These are phyloP conservation scores for Neodidymelliopsis sp. DNA, from an alignment of 2,329 filamentous ascomycete species.

Conservation along the genomic window DNA sequence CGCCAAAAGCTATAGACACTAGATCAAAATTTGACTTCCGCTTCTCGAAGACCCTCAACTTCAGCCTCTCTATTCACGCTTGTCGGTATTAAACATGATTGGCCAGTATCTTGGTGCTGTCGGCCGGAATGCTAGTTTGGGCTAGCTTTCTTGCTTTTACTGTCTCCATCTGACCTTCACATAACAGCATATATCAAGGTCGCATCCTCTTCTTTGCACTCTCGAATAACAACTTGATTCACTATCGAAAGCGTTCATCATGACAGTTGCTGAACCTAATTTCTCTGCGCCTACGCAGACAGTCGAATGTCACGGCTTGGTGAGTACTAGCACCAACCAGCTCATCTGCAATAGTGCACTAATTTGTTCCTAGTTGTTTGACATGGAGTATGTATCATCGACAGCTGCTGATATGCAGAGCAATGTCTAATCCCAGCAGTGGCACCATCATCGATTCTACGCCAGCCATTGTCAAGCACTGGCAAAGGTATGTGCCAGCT, in stretches of 20 bases:
- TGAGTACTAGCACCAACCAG: constrained; percentile 28
- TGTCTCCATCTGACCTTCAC: constrained; percentile 5
- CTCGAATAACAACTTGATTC: neutral
- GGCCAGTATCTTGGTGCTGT: neutral
- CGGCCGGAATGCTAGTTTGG: constrained; percentile 9
- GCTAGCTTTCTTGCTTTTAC: constrained; percentile 6
- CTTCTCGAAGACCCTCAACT: neutral
- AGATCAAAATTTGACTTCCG: neutral
- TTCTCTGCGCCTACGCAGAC: constrained; percentile 53
- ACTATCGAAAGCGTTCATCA: constrained; percentile 15
- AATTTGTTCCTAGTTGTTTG: constrained; percentile 37
- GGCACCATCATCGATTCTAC: constrained; percentile 87
- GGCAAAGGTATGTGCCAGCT: constrained; percentile 66
- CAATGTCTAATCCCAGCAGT: constrained; percentile 48
- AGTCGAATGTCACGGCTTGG: constrained; percentile 54
- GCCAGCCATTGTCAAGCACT: constrained; percentile 77
- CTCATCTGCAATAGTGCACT: neutral
- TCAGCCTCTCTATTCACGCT: constrained; percentile 1
- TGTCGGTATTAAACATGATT: constrained; percentile 11
- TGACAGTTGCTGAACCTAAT: constrained; percentile 43
- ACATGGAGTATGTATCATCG: constrained; percentile 41
- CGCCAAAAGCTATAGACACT: neutral
- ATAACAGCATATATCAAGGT: constrained; percentile 1
- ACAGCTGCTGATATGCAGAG: neutral
- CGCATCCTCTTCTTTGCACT: neutral